A percentile compares a stretch with the other conserved stretches of the same genome.
Evolutionary conservation across 495 filamentous ascomycete genomes (phyloP).

Genomic region (Aspergillus kassunensis): DNA sequence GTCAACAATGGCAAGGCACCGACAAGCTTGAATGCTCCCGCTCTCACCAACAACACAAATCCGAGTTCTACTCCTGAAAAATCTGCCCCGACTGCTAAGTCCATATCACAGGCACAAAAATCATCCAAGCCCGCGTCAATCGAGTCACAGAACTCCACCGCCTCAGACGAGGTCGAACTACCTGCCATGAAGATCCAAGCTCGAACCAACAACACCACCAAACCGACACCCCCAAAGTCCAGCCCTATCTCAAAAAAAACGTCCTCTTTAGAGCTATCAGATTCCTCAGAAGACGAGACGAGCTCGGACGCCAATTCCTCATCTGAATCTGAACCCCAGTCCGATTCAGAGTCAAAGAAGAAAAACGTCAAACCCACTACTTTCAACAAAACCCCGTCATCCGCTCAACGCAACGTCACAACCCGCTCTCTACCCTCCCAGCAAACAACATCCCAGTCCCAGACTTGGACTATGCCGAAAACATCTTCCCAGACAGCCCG

Average conservation of each 20-base stretch:
- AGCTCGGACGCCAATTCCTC: background rate
- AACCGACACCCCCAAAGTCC: background rate
- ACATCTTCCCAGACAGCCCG: background rate
- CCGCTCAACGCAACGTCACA: background rate
- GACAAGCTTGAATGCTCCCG: background rate
- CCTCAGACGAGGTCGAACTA: constrained; percentile 6
- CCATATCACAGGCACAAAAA: background rate
- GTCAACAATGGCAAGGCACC: background rate
- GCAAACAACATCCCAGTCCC: background rate
- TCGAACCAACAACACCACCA: constrained; percentile 1
- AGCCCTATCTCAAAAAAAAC: background rate
- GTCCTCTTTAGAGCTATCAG: background rate
- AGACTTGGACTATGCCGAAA: background rate
- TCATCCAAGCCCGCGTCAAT: constrained; percentile 1
- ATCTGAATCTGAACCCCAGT: background rate
- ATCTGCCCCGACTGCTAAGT: no score
- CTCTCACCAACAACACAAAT: background rate
- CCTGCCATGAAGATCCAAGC: constrained; percentile 7
- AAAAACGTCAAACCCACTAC: background rate
- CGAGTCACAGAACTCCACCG: constrained; percentile 5
- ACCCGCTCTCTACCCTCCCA: background rate
- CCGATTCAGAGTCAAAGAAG: background rate
- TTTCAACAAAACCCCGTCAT: background rate
- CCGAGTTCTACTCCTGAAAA: constrained; percentile 1
- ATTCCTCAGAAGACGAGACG: background rate